Base-by-base conservation (phyloP, 768 basidiomycete genomes). In the Pilatotrama ljubarskyi region DNA sequence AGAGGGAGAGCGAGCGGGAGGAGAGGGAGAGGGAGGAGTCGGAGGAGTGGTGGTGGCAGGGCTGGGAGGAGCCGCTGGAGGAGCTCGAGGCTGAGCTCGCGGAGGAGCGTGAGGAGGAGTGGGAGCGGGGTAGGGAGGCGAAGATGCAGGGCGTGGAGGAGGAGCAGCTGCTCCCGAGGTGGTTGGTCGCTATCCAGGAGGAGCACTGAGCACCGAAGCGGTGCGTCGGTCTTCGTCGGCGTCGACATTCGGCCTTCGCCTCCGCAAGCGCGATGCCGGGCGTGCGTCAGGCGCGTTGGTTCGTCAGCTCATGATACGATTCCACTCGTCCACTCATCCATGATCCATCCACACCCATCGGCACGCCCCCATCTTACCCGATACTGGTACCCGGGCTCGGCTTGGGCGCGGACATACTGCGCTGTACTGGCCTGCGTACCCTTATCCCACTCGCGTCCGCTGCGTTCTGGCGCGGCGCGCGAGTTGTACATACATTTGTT, bases 41-140 rank as follows among this genome's bases (percentile, higher is more conserved):
- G 32, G 57, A 47, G 35, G 58, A 64, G 36, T 62, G 64, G 62
- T 66, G 64, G 67, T 66, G 67, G 64, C 62, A 62, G 13, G 64
- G 67, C 14, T 66, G 67, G 64, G 67, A 66, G 63, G 67, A 66
- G 63, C 35, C 56, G 52, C 29, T 51, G 40, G 56, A 40, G 48
- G 54, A 55, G 54, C 35, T 47, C 44, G 47, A 43, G 38, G 46
- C 37, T 7, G 48, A 58, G 38, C 11, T 44, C 52, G 25, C 48
- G 20, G 24, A 32, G 38, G 44, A 35, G 17, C 22, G 20, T 4
- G 55, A 40, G 46, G 38, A 15, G 15, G 58, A 42, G 11, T 29
- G 36, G 44, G 55, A 48, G 32, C 13, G 3, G 10, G 62, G 35
- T 11, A 40, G 22, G n/a, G 54, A 32, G 32, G 60, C 29, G 24